phyloP scores from a whole-genome alignment of 768 basidiomycete species.

The Rubroboletus pulcherrimus region DNA sequence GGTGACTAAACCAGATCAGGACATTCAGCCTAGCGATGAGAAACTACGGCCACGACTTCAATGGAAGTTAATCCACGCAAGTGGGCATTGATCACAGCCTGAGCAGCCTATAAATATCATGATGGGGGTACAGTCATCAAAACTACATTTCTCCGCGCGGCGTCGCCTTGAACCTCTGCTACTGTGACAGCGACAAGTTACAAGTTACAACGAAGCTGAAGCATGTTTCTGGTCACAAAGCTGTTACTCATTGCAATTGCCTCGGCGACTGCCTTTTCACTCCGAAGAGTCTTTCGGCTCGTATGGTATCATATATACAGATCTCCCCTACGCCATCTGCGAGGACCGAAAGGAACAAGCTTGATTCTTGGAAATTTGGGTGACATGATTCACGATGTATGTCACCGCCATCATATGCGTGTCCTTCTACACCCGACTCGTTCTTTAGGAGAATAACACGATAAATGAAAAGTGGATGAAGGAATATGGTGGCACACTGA shows the following conservation, averaged over 20 bases:
- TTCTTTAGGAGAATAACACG: conserved; percentile 24
- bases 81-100: not conserved
- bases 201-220: too few species aligned
- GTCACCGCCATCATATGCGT: not conserved
- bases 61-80: not conserved
- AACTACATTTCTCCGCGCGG: not conserved
- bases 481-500: conserved; percentile 46
- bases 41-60: not conserved
- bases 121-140: not conserved
- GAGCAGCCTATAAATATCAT: not conserved
- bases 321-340: conserved; percentile 47
- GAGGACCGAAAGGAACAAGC: conserved; percentile 45
- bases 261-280: conserved; percentile 26
- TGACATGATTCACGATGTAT: conserved; percentile 42
- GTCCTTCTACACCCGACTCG: not conserved
- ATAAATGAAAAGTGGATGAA: conserved; percentile 44
- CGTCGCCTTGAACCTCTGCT: not conserved
- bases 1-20: not conserved
- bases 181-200: not conserved
- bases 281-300: conserved; percentile 30
- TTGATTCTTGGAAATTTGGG: conserved; percentile 47
- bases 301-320: conserved; percentile 31
- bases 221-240: conserved; percentile 1
- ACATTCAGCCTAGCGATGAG: not conserved
- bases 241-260: not conserved